Conservation (phyloP, 345 rosid species). For the Salix arbutifolia region DNA sequence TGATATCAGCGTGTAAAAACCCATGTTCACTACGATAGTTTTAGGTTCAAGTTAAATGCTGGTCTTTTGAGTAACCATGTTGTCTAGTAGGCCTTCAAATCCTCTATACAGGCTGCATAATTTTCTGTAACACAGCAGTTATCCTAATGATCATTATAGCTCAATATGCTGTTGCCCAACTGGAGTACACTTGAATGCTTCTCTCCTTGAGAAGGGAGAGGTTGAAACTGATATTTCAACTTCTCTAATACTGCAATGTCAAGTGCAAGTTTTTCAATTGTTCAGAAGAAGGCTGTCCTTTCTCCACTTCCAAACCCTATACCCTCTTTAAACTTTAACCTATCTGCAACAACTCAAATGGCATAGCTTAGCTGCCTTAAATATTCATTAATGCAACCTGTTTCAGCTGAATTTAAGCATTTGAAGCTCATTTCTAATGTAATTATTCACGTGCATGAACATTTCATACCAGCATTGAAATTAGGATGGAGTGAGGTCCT, state of each 20-base stretch:
- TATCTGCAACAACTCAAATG: neutral
- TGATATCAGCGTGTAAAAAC: neutral
- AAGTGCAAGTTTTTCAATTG: neutral
- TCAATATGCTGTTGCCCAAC: neutral
- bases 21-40: neutral
- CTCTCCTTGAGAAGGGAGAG: neutral
- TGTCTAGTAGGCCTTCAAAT: neutral
- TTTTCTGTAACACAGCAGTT: neutral
- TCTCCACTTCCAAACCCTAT: neutral
- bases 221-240: neutral
- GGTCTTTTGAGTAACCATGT: neutral
- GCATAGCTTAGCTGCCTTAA: neutral
- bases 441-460: neutral
- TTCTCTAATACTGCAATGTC: neutral
- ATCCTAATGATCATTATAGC: neutral
- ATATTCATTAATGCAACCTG: neutral
- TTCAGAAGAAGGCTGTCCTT: neutral
- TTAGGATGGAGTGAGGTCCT: neutral
- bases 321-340: too few relatives aligned
- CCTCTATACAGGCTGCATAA: neutral
- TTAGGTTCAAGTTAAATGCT: slow-evolving; percentile 1
- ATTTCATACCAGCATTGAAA: neutral
- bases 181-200: neutral
- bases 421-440: neutral
- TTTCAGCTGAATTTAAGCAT: neutral